Evolutionary conservation across 1,284 basidiomycete species (phyloP).

Genomic region (Cutaneotrichosporon daszewskae): DNA sequence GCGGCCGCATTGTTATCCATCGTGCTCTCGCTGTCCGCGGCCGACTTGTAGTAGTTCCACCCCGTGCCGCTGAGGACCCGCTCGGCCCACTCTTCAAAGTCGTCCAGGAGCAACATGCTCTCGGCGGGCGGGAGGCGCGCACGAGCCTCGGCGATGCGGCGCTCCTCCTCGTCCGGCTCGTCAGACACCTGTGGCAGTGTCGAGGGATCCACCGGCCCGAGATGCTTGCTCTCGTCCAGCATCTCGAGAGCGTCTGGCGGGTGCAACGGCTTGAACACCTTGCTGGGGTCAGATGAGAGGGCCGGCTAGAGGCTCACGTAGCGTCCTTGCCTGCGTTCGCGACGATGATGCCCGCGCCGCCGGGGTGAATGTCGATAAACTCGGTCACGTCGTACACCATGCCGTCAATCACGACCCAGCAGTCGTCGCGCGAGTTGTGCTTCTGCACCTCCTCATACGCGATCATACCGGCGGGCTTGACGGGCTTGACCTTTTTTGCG

Average conservation of each 20-base stretch:
- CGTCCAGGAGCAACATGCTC: conserved; percentile 64
- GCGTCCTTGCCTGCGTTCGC: conserved; percentile 56
- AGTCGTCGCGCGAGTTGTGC: conserved; percentile 54
- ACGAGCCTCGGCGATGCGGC: conserved; percentile 59
- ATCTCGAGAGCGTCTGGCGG: conserved; percentile 47
- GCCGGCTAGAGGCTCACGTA: conserved; percentile 46
- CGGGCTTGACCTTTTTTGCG: background rate
- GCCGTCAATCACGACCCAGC: conserved; percentile 76
- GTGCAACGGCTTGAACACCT: conserved; percentile 50
- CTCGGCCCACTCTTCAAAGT: conserved; percentile 56
- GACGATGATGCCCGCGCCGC: conserved; percentile 53
- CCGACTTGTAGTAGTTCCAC: conserved; percentile 55
- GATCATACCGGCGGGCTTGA: conserved; percentile 40
- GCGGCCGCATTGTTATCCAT: conserved; percentile 51
- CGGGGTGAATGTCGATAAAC: conserved; percentile 64
- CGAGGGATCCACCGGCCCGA: conserved; percentile 60
- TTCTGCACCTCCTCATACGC: conserved; percentile 53
- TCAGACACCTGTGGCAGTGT: conserved; percentile 52
- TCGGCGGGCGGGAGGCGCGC: conserved; percentile 59
- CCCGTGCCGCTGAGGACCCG: conserved; percentile 49
- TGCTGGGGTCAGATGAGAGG: conserved; percentile 16
- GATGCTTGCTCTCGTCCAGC: conserved; percentile 55
- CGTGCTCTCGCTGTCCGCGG: conserved; percentile 52
- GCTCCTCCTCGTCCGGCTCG: conserved; percentile 58
- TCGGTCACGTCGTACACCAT: conserved; percentile 59